Percentiles rank a stretch among this genome's conserved stretches.
These are phyloP conservation scores for Colletotrichum lentis DNA, from an alignment of 2,329 filamentous ascomycete species.

Conservation along the genomic window DNA sequence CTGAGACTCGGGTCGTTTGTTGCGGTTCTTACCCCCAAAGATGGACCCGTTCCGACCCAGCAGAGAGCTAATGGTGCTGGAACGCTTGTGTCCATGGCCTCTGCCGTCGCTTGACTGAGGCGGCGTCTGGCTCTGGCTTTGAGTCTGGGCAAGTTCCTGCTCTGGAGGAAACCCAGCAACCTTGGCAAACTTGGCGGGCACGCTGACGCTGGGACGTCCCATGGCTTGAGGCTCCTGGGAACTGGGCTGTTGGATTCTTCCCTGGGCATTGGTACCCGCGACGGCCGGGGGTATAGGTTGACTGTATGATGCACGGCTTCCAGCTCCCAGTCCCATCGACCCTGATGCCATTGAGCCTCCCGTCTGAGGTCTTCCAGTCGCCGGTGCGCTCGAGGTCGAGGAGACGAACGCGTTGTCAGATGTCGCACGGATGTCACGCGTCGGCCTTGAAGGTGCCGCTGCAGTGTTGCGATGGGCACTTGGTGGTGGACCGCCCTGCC, in stretches of 20 bases:
- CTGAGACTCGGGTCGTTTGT: constrained; percentile 56
- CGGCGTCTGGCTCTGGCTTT: constrained; percentile 21
- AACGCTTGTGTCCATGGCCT: constrained; percentile 69
- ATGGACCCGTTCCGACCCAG: constrained; percentile 85
- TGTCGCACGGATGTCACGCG: constrained; percentile 60
- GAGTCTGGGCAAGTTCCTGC: constrained; percentile 46
- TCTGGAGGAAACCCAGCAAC: constrained; percentile 66
- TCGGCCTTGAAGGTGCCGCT: constrained; percentile 53
- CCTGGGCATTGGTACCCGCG: constrained; percentile 87
- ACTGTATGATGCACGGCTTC: constrained; percentile 77
- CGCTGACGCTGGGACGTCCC: constrained; percentile 67
- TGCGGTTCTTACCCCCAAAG: constrained; percentile 69
- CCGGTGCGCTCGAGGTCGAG: constrained; percentile 55
- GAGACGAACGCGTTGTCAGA: constrained; percentile 65
- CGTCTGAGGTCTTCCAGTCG: constrained; percentile 73
- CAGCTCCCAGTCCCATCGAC: constrained; percentile 67
- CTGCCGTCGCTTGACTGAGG: constrained; percentile 45
- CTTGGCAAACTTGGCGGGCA: constrained; percentile 66
- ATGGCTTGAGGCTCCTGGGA: constrained; percentile 77
- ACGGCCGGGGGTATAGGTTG: constrained; percentile 88
- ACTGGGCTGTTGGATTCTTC: constrained; percentile 85
- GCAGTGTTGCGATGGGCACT: constrained; percentile 56
- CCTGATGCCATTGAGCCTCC: constrained; percentile 79
- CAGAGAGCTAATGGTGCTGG: constrained; percentile 80
- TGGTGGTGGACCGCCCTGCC: constrained; percentile 54